These are phyloP conservation scores for Bidens hawaiensis DNA, from an alignment of 140 eudicot species.

Conservation along the genomic window DNA sequence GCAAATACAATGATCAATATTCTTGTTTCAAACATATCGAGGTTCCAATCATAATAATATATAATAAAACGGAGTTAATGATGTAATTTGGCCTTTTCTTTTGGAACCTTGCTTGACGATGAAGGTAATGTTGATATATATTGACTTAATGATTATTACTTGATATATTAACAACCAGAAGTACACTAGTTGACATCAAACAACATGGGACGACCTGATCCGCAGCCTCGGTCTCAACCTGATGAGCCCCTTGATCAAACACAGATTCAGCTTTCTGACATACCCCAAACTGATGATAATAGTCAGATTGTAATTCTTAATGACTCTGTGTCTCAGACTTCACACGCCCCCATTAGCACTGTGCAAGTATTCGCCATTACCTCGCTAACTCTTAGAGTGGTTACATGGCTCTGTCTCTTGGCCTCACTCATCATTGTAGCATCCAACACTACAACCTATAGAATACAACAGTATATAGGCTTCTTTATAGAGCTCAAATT, in stretches of 20 bases:
- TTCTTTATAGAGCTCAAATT: not conserved
- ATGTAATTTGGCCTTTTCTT: constrained; percentile 22
- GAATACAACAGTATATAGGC: constrained; percentile 12
- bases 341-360: not conserved
- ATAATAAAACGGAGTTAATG: constrained; percentile 10
- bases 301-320: constrained; percentile 17
- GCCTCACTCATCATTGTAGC: constrained; percentile 25
- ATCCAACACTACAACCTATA: constrained; percentile 22
- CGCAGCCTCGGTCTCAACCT: constrained; percentile 16
- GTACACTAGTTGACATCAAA: not conserved
- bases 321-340: constrained; percentile 6
- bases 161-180: not conserved
- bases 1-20: not conserved
- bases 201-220: constrained; percentile 27
- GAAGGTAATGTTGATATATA: not conserved
- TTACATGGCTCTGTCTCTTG: constrained; percentile 27
- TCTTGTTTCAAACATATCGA: not conserved
- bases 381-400: constrained; percentile 10
- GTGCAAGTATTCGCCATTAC: constrained; percentile 15
- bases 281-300: constrained; percentile 15
- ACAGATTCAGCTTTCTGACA: constrained; percentile 16
- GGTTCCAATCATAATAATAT: not conserved
- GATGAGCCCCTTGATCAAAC: constrained; percentile 22
- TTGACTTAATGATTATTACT: not conserved
- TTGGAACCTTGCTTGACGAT: constrained; percentile 8